Conservation (phyloP, 2,329 filamentous ascomycete species). For the Phyllosticta ampelicida region DNA sequence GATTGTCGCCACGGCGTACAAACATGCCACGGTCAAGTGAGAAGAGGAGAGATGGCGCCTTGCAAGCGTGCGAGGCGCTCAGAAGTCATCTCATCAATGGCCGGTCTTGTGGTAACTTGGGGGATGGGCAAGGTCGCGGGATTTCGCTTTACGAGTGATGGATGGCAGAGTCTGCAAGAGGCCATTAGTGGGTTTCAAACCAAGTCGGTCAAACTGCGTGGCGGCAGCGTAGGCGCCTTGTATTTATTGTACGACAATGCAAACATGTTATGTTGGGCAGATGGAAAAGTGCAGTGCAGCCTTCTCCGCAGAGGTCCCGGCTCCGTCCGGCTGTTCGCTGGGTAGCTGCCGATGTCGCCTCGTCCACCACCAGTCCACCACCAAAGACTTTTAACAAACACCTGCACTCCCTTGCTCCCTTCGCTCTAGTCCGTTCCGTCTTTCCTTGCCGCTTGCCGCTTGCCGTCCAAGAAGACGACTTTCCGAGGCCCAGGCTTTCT, state of each 20-base stretch:
- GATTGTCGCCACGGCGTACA: not conserved
- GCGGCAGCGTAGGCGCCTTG: not conserved
- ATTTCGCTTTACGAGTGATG: not conserved
- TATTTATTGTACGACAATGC: too few relatives aligned
- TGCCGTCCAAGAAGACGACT: not conserved
- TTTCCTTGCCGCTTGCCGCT: not conserved
- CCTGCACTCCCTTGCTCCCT: too few relatives aligned
- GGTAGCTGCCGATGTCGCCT: not conserved
- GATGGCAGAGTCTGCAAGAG: not conserved
- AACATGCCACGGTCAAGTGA: not conserved
- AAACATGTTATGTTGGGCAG: not conserved
- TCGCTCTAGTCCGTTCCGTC: not conserved
- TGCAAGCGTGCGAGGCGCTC: not conserved
- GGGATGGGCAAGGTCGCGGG: too few relatives aligned
- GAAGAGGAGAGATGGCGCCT: not conserved
- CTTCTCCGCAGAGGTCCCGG: too few relatives aligned
- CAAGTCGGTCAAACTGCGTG: not conserved
- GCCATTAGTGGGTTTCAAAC: not conserved
- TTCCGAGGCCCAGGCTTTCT: not conserved
- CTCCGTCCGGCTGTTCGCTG: not conserved
- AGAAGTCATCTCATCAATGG: not conserved
- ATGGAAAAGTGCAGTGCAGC: too few relatives aligned
- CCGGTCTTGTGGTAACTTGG: not conserved
- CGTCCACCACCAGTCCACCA: not conserved
- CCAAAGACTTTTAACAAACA: not conserved